Conservation (phyloP, 768 basidiomycete genomes). For the Boletus sp. region DNA sequence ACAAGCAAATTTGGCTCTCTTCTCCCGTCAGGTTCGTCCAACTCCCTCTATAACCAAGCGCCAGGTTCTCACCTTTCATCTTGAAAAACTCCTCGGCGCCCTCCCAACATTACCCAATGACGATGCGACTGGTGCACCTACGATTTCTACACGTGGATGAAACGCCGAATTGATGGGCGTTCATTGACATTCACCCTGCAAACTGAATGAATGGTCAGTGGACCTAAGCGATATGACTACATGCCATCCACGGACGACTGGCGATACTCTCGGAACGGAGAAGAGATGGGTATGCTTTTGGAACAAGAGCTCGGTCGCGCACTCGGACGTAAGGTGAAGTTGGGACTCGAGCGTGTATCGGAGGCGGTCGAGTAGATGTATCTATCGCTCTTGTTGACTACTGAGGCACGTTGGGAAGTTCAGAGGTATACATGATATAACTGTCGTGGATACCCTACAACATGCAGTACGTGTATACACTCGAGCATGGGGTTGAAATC, state of each 20-base stretch:
- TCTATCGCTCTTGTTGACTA: background rate
- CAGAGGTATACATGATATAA: slow-evolving; percentile 3
- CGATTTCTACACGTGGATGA: slow-evolving; percentile 3
- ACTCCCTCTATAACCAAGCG: background rate
- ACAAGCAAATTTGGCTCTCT: slow-evolving; percentile 96
- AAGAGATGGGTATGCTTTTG: slow-evolving; percentile 57
- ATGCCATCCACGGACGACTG: slow-evolving; percentile 53
- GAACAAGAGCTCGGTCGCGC: slow-evolving; percentile 60
- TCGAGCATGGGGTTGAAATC: background rate
- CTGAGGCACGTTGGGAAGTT: background rate
- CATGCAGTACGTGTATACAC: slow-evolving; percentile 4
- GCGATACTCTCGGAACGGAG: slow-evolving; percentile 72
- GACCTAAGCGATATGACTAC: slow-evolving; percentile 91
- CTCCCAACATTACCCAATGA: background rate
- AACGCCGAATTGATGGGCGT: background rate
- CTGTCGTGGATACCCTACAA: slow-evolving; percentile 5
- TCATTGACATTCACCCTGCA: background rate
- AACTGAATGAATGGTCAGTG: slow-evolving; percentile 44
- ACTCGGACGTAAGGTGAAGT: slow-evolving; percentile 34
- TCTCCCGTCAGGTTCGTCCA: slow-evolving; percentile 72
- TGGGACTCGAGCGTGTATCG: slow-evolving; percentile 31
- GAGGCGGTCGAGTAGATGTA: slow-evolving; percentile 15
- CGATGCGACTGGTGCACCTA: background rate
- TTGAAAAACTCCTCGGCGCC: background rate
- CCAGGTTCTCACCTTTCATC: slow-evolving; percentile 1